A percentile compares a stretch with the other conserved stretches of the same genome.
Evolutionary conservation across 2,329 filamentous ascomycete species (phyloP).

Genomic region (Ambrosiella xylebori): DNA sequence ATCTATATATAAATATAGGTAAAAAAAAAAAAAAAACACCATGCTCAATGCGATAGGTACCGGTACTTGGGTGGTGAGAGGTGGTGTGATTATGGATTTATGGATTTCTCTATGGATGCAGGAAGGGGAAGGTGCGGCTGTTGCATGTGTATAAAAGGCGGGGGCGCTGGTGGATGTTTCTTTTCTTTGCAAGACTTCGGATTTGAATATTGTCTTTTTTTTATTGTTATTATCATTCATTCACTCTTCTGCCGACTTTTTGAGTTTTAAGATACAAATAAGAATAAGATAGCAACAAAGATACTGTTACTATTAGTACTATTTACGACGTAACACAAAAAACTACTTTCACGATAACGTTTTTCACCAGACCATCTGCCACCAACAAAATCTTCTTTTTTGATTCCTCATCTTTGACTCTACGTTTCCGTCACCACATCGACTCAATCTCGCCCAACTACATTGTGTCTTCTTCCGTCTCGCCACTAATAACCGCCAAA

Average conservation of each 20-base stretch:
- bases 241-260: background rate
- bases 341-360: no score
- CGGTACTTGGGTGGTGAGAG: background rate
- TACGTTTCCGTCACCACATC: background rate
- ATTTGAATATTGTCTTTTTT: background rate
- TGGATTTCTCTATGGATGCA: background rate
- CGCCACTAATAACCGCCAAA: slow-evolving; percentile 13
- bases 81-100: background rate
- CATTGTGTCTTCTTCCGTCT: background rate
- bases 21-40: no score
- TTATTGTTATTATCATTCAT: background rate
- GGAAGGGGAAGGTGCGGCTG: background rate
- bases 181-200: background rate
- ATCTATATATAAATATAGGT: no score
- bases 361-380: no score
- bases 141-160: background rate
- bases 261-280: no score
- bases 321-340: no score
- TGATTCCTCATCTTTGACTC: background rate
- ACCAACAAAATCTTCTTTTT: no score
- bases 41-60: background rate
- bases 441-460: background rate
- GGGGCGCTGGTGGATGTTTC: background rate
- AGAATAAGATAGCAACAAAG: no score
- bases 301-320: no score